Percentiles rank a stretch among this genome's conserved stretches.
Conservation (phyloP, 495 filamentous ascomycete species). For the Aspergillus olivimuriae region DNA sequence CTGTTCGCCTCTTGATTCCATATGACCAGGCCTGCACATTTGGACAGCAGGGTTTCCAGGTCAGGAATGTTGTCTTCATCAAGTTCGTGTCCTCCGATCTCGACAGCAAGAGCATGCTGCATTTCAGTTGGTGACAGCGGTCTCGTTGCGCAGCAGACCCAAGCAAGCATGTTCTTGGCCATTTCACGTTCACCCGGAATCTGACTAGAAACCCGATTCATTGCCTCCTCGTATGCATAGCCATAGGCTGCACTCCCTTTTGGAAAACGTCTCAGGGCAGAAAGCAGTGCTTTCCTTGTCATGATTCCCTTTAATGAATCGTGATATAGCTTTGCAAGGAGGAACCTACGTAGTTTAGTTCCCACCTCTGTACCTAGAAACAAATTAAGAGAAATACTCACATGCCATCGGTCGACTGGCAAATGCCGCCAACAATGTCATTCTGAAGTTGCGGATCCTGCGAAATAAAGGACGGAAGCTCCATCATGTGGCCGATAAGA, state of each 20-base stretch:
- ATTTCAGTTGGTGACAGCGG: neutral
- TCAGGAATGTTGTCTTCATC: conserved; percentile 34
- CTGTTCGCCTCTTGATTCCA: conserved; percentile 37
- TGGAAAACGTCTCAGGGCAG: neutral
- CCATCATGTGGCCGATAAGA: conserved; percentile 7
- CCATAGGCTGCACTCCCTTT: conserved; percentile 1
- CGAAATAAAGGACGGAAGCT: conserved; percentile 1
- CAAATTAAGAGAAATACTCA: neutral
- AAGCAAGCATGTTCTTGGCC: conserved; percentile 1
- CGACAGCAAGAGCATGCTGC: neutral
- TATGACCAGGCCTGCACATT: conserved; percentile 48
- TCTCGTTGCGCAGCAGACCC: neutral
- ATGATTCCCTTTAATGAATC: conserved; percentile 5
- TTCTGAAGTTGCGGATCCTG: neutral
- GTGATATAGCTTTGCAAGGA: conserved; percentile 6
- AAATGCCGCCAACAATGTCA: conserved; percentile 3
- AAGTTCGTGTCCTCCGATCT: conserved; percentile 15
- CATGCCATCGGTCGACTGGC: conserved; percentile 9
- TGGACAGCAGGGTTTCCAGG: conserved; percentile 34
- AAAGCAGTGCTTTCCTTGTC: neutral
- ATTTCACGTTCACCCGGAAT: neutral
- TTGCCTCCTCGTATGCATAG: conserved; percentile 2
- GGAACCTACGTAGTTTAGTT: conserved; percentile 6
- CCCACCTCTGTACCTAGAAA: neutral
- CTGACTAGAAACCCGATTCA: conserved; percentile 4